phyloP scores from a whole-genome alignment of 1,284 basidiomycete genomes.

The Marasmius fiardii region DNA sequence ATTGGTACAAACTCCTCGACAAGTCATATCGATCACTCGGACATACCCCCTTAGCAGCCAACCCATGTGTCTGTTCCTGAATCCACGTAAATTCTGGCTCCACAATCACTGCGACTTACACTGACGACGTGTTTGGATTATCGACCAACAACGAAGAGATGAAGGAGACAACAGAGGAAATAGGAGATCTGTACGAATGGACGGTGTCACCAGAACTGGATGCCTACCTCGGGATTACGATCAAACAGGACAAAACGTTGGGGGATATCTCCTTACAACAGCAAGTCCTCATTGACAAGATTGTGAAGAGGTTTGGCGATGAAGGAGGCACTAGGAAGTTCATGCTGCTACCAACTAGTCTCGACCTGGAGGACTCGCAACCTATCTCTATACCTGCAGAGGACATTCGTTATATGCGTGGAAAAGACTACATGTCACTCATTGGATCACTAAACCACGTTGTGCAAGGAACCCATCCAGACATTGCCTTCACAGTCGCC shows the following conservation, averaged over 20 bases:
- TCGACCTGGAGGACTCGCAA: constrained; percentile 14
- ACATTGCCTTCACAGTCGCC: constrained; percentile 27
- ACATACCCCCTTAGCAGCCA: no score
- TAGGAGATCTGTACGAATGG: no score
- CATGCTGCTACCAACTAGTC: constrained; percentile 19
- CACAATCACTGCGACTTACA: no score
- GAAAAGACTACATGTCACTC: constrained; percentile 22
- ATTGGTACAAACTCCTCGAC: no score
- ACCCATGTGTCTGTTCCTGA: no score
- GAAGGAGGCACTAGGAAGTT: constrained; percentile 15
- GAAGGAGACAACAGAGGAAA: no score
- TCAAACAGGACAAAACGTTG: constrained; percentile 2
- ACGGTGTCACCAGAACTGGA: background rate
- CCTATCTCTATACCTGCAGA: constrained; percentile 9
- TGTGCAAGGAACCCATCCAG: constrained; percentile 24
- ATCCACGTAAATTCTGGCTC: no score
- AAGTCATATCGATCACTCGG: no score
- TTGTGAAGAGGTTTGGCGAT: constrained; percentile 22
- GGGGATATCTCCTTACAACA: constrained; percentile 20
- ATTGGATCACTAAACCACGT: constrained; percentile 28
- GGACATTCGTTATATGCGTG: constrained; percentile 18
- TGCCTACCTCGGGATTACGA: background rate
- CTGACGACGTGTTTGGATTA: no score
- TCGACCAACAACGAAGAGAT: no score
- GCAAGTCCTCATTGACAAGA: constrained; percentile 18